phyloP scores from a whole-genome alignment of 78 protist genomes.

The Blattamonas nauphoetae region DNA sequence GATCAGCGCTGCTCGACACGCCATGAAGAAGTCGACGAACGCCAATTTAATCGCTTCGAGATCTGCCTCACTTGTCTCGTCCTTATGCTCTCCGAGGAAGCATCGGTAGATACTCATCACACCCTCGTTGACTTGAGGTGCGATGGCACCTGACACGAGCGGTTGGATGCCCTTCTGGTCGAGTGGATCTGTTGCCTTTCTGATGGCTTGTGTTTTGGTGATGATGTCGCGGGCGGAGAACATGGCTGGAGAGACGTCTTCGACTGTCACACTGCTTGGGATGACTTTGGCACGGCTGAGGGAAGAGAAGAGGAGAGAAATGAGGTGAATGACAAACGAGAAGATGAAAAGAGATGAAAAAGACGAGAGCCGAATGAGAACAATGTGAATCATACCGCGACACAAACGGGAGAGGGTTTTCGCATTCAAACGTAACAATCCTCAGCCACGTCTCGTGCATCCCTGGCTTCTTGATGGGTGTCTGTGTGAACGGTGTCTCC shows the following conservation, averaged over 20 bases:
- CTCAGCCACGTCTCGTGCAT: neutral
- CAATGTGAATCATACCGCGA: too few relatives aligned
- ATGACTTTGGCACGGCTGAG: neutral
- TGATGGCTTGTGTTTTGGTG: neutral
- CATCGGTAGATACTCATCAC: neutral
- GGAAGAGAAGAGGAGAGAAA: too few relatives aligned
- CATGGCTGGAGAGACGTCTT: neutral
- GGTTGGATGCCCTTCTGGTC: neutral
- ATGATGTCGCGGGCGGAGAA: neutral
- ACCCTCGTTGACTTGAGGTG: neutral
- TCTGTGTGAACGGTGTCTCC: neutral
- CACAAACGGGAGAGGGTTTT: neutral
- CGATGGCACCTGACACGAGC: neutral
- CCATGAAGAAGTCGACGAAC: neutral
- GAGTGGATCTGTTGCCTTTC: neutral
- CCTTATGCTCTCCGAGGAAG: neutral
- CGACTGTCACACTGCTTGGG: neutral
- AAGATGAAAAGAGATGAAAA: too few relatives aligned
- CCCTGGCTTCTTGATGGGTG: neutral
- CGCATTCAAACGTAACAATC: neutral
- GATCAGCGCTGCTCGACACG: neutral
- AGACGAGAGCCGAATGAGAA: too few relatives aligned
- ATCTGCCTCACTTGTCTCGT: neutral
- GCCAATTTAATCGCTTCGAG: neutral
- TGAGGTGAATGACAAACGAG: too few relatives aligned